Evolutionary conservation across 805 yeast species (phyloP).

Genomic region (Metschnikowia similis): DNA sequence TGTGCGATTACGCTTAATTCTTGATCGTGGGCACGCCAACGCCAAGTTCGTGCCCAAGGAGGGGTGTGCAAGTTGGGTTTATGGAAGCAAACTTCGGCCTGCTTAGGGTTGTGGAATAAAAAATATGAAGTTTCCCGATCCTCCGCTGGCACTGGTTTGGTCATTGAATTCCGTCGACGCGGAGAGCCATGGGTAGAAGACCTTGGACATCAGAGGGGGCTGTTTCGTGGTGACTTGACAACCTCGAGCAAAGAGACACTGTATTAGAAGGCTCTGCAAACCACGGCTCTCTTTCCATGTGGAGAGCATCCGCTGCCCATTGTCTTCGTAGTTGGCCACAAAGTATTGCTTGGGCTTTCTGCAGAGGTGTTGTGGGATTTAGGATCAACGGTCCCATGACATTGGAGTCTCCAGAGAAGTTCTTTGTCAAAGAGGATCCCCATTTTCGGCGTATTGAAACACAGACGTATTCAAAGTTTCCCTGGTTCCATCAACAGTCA

Average conservation of each 20-base stretch:
- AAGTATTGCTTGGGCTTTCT: constrained; percentile 45
- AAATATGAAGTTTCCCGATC: constrained; percentile 85
- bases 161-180: constrained; percentile 66
- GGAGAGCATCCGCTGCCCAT: constrained; percentile 92
- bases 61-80: constrained; percentile 66
- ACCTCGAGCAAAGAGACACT: constrained; percentile 55
- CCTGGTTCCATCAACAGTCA: constrained; percentile 90
- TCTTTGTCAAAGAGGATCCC: constrained; percentile 83
- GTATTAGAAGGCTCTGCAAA: constrained; percentile 58
- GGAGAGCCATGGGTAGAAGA: constrained; percentile 67
- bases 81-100: constrained; percentile 74
- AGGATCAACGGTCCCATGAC: constrained; percentile 87
- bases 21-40: constrained; percentile 79
- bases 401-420: constrained; percentile 90
- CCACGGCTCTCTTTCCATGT: constrained; percentile 87
- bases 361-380: constrained; percentile 62
- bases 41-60: constrained; percentile 91
- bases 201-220: constrained; percentile 54
- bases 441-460: constrained; percentile 78
- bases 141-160: constrained; percentile 62
- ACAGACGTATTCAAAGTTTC: constrained; percentile 86
- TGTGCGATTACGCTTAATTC: constrained; percentile 75
- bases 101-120: constrained; percentile 57
- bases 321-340: constrained; percentile 57
- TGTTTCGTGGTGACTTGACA: constrained; percentile 47